Conservation (phyloP, 805 yeast genomes). For the Yarrowia osloensis region DNA sequence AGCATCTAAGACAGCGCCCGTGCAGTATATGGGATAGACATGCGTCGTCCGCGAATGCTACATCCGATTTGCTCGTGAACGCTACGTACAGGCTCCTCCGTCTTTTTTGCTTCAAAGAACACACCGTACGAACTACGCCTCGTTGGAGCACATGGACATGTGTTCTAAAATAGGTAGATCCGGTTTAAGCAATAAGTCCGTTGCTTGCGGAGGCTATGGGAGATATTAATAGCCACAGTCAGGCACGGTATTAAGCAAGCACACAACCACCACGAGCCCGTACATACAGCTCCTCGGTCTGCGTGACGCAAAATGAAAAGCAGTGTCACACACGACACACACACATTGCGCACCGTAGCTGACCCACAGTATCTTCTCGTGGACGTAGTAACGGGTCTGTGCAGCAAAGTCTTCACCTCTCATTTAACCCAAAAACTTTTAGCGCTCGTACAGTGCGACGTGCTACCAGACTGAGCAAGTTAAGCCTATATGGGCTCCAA, state of each 20-base stretch:
- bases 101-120: not conserved
- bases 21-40: not conserved
- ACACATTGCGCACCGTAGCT: not conserved
- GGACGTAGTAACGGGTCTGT: not conserved
- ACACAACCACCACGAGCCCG: too few relatives aligned
- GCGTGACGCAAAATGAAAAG: too few relatives aligned
- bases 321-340: too few relatives aligned
- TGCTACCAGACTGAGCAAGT: not conserved
- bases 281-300: too few relatives aligned
- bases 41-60: not conserved
- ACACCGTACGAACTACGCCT: not conserved
- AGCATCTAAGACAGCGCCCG: not conserved
- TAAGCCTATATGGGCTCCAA: too few relatives aligned
- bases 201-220: not conserved
- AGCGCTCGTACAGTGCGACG: not conserved
- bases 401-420: not conserved
- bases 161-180: not conserved
- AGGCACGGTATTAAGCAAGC: too few relatives aligned
- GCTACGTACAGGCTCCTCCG: not conserved
- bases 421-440: not conserved
- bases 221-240: not conserved
- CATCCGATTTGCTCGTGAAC: not conserved
- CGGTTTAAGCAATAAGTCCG: not conserved
- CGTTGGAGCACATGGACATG: not conserved
- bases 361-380: not conserved